Evolutionary conservation across 225 moss, liverwort and hornwort species (phyloP).

Genomic region (Bryum argenteum): DNA sequence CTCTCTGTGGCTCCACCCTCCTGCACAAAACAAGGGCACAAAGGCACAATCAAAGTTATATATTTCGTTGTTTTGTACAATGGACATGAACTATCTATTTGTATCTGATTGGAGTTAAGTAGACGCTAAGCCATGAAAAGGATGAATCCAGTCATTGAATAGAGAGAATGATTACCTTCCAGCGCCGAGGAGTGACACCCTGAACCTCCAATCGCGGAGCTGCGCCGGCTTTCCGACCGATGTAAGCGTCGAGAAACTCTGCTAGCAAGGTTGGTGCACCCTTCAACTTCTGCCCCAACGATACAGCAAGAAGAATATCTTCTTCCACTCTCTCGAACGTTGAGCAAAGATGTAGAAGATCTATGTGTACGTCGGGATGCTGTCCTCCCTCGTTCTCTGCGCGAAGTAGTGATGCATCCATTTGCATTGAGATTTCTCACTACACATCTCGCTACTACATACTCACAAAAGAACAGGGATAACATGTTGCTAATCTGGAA

Average conservation of each 20-base stretch:
- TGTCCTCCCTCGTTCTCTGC: slow-evolving; percentile 51
- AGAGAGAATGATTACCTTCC: slow-evolving; percentile 53
- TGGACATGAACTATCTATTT: not conserved
- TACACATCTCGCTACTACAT: not conserved
- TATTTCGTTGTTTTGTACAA: not conserved
- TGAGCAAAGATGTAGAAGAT: slow-evolving; percentile 72
- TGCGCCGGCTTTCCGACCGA: slow-evolving; percentile 50
- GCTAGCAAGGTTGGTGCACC: slow-evolving; percentile 64
- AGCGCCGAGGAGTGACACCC: slow-evolving; percentile 46
- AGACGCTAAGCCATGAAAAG: not conserved
- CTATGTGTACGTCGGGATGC: slow-evolving; percentile 51
- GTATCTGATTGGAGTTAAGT: not conserved
- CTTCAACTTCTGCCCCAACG: slow-evolving; percentile 81
- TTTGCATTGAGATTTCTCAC: not conserved
- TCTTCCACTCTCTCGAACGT: slow-evolving; percentile 72
- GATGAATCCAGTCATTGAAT: not conserved
- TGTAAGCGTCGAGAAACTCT: slow-evolving; percentile 61
- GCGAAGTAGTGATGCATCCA: slow-evolving; percentile 8
- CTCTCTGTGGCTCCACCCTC: slow-evolving; percentile 74
- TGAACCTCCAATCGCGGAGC: slow-evolving; percentile 63
- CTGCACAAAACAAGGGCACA: too few relatives aligned
- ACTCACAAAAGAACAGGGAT: not conserved
- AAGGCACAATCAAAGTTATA: too few relatives aligned
- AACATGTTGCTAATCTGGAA: not conserved
- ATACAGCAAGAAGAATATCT: slow-evolving; percentile 68